Percentiles rank a stretch among this genome's conserved stretches.
Evolutionary conservation across 441 rosid species (phyloP).

Genomic region (Sinapis alba): DNA sequence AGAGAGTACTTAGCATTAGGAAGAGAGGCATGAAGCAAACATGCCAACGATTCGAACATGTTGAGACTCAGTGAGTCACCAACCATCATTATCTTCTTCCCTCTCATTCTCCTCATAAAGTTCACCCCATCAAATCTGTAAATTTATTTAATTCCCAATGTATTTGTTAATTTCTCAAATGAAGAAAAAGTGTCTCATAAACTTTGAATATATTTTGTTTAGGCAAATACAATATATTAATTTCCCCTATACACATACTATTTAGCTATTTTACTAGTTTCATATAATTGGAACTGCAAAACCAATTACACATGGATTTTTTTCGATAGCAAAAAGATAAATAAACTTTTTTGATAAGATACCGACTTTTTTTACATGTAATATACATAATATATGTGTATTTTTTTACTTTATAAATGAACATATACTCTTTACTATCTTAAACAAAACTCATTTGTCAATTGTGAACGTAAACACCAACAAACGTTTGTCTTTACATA

Average conservation of each 20-base stretch:
- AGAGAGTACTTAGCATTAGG: constrained; percentile 53
- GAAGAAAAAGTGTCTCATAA: background rate
- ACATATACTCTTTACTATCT: background rate
- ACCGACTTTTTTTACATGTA: background rate
- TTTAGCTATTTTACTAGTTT: background rate
- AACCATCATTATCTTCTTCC: constrained; percentile 78
- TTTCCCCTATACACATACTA: background rate
- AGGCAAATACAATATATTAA: background rate
- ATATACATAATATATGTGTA: background rate
- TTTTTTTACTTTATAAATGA: background rate
- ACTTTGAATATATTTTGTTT: background rate
- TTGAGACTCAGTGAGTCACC: constrained; percentile 76
- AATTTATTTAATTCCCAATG: background rate
- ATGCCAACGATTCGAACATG: constrained; percentile 63
- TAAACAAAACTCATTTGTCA: background rate
- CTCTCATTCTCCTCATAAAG: constrained; percentile 61
- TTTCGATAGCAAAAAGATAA: background rate
- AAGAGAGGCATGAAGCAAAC: constrained; percentile 58
- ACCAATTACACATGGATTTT: background rate
- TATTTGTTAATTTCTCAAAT: background rate
- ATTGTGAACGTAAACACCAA: constrained; percentile 1
- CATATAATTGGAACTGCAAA: background rate
- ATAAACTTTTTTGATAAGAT: background rate
- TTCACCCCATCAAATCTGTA: constrained; percentile 62
- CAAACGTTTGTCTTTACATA: background rate